Evolutionary conservation across 495 filamentous ascomycete genomes (phyloP).

Genomic region (Lasiosphaeria ovina): DNA sequence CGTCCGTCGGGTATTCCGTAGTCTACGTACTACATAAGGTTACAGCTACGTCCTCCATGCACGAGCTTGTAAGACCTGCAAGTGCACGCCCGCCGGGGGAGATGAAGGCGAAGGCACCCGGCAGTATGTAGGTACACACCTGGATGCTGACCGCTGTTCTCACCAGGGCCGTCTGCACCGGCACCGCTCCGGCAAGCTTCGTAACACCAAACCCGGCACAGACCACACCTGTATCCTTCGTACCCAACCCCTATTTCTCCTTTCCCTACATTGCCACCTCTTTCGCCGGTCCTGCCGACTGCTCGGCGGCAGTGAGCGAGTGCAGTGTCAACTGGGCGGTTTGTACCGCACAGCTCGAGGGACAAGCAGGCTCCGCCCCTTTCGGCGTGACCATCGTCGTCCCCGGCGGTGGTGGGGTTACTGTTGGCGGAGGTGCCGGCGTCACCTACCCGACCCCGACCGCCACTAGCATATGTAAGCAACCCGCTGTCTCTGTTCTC

Average conservation of each 20-base stretch:
- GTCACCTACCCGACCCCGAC: conserved; percentile 38
- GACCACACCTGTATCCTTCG: conserved; percentile 38
- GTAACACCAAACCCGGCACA: conserved; percentile 39
- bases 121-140: not conserved
- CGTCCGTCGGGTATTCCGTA: too few species aligned
- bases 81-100: too few species aligned
- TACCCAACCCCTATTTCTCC: conserved; percentile 59
- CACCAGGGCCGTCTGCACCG: conserved; percentile 45
- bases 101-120: too few species aligned
- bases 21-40: too few species aligned
- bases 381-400: conserved; percentile 65
- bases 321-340: conserved; percentile 63
- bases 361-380: conserved; percentile 44
- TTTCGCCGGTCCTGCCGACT: conserved; percentile 60
- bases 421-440: conserved; percentile 39
- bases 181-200: conserved; percentile 45
- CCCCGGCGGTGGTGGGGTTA: conserved; percentile 52
- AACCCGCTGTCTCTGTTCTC: not conserved
- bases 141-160: not conserved
- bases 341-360: conserved; percentile 60
- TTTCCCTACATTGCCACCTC: conserved; percentile 67
- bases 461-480: conserved; percentile 61
- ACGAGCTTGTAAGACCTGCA: too few species aligned
- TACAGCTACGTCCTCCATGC: too few species aligned
- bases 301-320: conserved; percentile 62